phyloP scores from a whole-genome alignment of 306 rosid species.

The Cucurbita maxima region DNA sequence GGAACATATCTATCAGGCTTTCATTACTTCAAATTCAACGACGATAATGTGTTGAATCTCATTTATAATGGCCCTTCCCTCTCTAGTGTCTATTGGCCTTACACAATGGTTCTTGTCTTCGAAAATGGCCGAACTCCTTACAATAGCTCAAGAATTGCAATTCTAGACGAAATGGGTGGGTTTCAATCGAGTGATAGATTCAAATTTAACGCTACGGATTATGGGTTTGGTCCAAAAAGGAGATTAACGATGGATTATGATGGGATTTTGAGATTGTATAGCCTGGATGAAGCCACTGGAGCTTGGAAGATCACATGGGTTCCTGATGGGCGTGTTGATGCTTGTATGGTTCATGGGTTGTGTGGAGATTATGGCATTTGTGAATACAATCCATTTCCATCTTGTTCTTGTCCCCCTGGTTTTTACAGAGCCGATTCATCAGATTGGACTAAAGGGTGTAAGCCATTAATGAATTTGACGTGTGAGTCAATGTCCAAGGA shows the following conservation, averaged over 20 bases:
- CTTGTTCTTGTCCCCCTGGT: conserved; percentile 21
- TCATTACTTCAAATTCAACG: conserved; percentile 13
- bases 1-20: conserved; percentile 15
- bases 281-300: not conserved
- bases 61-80: not conserved
- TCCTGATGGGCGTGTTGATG: not conserved
- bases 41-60: conserved; percentile 10
- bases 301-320: not conserved
- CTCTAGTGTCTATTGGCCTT: conserved; percentile 5
- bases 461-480: conserved; percentile 3
- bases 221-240: conserved; percentile 7
- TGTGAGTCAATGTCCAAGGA: not conserved
- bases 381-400: conserved; percentile 12
- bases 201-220: conserved; percentile 1
- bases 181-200: conserved; percentile 4
- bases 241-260: conserved; percentile 10
- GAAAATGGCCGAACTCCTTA: conserved; percentile 3
- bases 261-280: conserved; percentile 8
- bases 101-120: not conserved
- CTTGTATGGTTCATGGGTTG: conserved; percentile 14
- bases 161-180: not conserved
- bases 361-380: conserved; percentile 22
- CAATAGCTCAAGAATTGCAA: conserved; percentile 7
- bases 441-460: conserved; percentile 28
- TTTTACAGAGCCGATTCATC: conserved; percentile 12